Percentiles rank a stretch among this genome's conserved stretches.
Evolutionary conservation across 352 stramenopile species (phyloP).

Genomic region (Globisporangium paddicum): DNA sequence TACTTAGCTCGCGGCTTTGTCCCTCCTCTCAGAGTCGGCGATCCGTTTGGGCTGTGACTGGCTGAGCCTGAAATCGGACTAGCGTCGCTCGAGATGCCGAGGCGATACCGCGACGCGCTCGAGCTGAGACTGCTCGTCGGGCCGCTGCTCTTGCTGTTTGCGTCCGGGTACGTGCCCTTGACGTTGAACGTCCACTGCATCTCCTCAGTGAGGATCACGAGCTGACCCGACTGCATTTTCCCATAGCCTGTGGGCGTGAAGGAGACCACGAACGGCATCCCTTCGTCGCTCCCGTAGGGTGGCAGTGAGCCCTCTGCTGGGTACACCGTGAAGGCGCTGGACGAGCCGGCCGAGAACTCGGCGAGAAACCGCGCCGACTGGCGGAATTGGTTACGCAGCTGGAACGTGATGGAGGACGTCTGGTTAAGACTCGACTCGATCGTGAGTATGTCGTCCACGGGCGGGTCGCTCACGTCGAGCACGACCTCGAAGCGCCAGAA

Average conservation of each 20-base stretch:
- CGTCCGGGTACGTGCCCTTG: constrained; percentile 81
- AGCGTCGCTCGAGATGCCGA: constrained; percentile 22
- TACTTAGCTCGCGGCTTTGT: not conserved
- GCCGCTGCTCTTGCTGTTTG: constrained; percentile 29
- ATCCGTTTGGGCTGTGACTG: not conserved
- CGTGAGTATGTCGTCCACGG: constrained; percentile 81
- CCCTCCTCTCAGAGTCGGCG: not conserved
- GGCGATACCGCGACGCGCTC: constrained; percentile 31
- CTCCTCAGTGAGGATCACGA: constrained; percentile 87
- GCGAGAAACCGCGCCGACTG: constrained; percentile 69
- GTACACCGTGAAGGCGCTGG: constrained; percentile 87
- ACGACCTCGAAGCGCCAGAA: constrained; percentile 85
- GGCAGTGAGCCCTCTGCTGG: constrained; percentile 70
- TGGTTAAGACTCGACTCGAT: constrained; percentile 87
- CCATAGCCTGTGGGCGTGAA: constrained; percentile 91
- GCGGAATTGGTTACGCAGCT: constrained; percentile 86
- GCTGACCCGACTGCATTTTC: constrained; percentile 84
- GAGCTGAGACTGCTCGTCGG: constrained; percentile 39
- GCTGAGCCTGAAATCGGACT: not conserved
- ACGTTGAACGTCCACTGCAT: constrained; percentile 94
- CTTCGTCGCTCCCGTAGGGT: constrained; percentile 65
- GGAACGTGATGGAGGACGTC: constrained; percentile 82
- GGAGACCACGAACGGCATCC: constrained; percentile 78
- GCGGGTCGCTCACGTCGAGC: constrained; percentile 76
- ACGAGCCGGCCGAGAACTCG: constrained; percentile 84